Base-by-base conservation (phyloP, 1,284 basidiomycete species). In the Ceratobasidium theobromae region DNA sequence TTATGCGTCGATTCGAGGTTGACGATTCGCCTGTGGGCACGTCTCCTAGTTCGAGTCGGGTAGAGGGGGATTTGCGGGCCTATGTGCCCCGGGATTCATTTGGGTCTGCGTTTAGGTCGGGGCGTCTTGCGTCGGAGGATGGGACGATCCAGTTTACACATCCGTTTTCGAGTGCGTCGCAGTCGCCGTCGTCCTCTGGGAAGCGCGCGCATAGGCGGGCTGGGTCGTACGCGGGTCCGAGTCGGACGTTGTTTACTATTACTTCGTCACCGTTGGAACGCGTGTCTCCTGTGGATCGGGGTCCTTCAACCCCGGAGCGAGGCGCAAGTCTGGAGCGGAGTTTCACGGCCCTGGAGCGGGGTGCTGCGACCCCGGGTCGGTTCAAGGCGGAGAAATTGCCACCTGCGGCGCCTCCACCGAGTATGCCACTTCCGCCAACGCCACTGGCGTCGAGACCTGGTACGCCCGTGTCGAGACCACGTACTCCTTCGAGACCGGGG, bases 211-310 rank as follows among this genome's bases (percentile, higher is more conserved):
- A 64, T 21, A 32, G 60, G 23, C 33, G 60, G 33, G 27, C 60
- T 12, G 60, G 60, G 25, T 64, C 60, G 48, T 64, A 64, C 33
- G 60, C 41, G 11, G 60, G 60, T 2, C 60, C 60, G 27, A n/a
- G n/a, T n/a, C n/a, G n/a, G n/a, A 64, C 60, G 35, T 43, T 64
- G 60, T 64, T 52, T 33, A 64, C 60, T 2, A 64, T 64, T 45
- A 12, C 49, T 4, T 41, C 38, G n/a, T 49, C n/a, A 11, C 38
- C 60, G 48, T 45, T 46, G 32, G 21, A 30, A n/a, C n/a, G n/a
- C n/a, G n/a, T n/a, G n/a, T n/a, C n/a, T n/a, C n/a, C n/a, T n/a
- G n/a, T n/a, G n/a, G n/a, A n/a, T n/a, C n/a, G n/a, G n/a, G n/a
- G n/a, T n/a, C n/a, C n/a, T n/a, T n/a, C n/a, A n/a, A n/a, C n/a